Percentiles rank a stretch among this genome's conserved stretches.
These are phyloP conservation scores for Fonsecaea pedrosoi DNA, from an alignment of 2,329 filamentous ascomycete species.

Conservation along the genomic window DNA sequence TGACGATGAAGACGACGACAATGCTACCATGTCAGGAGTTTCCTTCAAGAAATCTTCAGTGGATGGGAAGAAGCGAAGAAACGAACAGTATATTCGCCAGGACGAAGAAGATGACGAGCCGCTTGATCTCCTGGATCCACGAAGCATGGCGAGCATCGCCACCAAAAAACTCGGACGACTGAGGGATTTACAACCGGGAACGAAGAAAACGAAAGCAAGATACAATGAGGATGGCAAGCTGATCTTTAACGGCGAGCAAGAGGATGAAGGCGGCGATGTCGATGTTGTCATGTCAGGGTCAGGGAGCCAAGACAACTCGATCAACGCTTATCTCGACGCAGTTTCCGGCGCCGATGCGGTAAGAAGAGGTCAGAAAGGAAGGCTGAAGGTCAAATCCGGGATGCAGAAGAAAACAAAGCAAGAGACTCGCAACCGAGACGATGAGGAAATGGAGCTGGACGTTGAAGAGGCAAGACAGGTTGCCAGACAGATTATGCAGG, in stretches of 20 bases:
- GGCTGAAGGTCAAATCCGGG: conserved; percentile 64
- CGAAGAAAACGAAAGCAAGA: conserved; percentile 51
- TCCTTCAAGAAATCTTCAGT: conserved; percentile 43
- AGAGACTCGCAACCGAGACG: conserved; percentile 42
- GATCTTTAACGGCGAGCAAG: conserved; percentile 48
- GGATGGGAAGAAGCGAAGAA: conserved; percentile 62
- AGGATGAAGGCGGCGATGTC: conserved; percentile 46
- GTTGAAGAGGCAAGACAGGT: conserved; percentile 54
- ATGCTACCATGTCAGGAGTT: conserved; percentile 37
- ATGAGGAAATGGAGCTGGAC: conserved; percentile 54
- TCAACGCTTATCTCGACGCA: conserved; percentile 68
- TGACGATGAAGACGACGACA: conserved; percentile 48
- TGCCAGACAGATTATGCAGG: conserved; percentile 36
- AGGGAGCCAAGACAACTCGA: conserved; percentile 40
- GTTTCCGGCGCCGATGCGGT: conserved; percentile 66
- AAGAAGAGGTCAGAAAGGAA: conserved; percentile 64
- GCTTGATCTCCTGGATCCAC: conserved; percentile 87
- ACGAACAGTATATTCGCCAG: conserved; percentile 82
- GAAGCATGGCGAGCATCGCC: conserved; percentile 89
- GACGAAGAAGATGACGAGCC: conserved; percentile 81
- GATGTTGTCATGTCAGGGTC: conserved; percentile 54
- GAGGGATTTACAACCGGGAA: conserved; percentile 46
- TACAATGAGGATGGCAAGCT: conserved; percentile 54
- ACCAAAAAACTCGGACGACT: conserved; percentile 40
- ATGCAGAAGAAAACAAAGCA: conserved; percentile 46